phyloP scores from a whole-genome alignment of 306 rosid species.

The Malus sylvestris region DNA sequence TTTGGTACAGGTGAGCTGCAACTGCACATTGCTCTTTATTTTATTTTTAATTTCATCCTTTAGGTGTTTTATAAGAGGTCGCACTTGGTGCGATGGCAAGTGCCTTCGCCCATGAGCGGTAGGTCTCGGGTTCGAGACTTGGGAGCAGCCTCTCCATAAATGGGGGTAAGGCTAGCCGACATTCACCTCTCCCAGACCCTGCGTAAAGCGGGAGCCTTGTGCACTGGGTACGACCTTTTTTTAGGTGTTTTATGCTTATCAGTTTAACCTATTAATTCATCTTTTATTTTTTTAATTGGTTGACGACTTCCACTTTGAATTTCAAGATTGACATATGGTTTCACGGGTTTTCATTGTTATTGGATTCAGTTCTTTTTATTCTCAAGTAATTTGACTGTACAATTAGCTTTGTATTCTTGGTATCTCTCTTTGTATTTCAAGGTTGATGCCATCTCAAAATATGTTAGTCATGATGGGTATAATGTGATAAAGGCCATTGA shows the following conservation, averaged over 20 bases:
- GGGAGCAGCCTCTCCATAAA: no score
- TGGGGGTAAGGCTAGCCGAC: no score
- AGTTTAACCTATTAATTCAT: background rate
- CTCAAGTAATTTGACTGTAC: background rate
- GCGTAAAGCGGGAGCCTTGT: no score
- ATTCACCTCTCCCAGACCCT: no score
- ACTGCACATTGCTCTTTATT: background rate
- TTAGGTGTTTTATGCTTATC: no score
- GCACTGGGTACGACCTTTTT: background rate
- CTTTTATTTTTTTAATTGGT: background rate
- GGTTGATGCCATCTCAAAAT: background rate
- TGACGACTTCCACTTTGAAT: background rate
- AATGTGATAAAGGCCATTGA: background rate
- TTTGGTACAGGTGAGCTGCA: conserved; percentile 91
- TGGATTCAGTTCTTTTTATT: background rate
- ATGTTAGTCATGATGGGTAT: background rate
- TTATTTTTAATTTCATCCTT: background rate
- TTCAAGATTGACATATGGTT: background rate
- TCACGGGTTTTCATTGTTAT: background rate
- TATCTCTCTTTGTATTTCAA: background rate
- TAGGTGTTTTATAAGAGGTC: no score
- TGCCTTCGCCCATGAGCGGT: no score
- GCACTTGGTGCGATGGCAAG: no score
- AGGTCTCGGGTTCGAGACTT: no score
- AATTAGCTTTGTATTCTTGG: background rate